A percentile compares a stretch with the other conserved stretches of the same genome.
Conservation (phyloP, 345 rosid species). For the Populus tremula region DNA sequence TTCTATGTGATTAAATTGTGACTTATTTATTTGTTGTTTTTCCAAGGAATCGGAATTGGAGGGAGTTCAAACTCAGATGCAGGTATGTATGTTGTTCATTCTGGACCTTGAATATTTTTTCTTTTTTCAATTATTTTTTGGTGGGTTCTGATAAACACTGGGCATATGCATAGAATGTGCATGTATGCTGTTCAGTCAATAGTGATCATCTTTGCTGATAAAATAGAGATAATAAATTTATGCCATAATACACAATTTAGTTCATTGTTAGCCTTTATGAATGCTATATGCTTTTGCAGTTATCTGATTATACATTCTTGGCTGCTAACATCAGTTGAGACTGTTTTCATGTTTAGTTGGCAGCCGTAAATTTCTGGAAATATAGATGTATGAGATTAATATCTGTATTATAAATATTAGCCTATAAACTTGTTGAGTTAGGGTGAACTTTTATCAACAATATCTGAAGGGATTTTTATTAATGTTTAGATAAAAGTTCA, state of each 20-base stretch:
- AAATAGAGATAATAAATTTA: not conserved
- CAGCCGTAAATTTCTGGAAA: not conserved
- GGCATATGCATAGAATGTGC: not conserved
- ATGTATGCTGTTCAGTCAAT: not conserved
- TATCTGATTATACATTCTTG: not conserved
- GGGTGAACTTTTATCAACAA: not conserved
- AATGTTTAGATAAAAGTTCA: not conserved
- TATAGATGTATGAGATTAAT: not conserved
- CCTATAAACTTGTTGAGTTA: not conserved
- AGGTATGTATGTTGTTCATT: slow-evolving; percentile 39
- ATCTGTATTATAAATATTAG: not conserved
- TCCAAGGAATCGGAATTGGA: slow-evolving; percentile 83
- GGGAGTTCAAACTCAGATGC: slow-evolving; percentile 78
- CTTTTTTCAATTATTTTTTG: not conserved
- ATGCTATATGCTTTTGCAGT: not conserved
- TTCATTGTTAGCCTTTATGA: not conserved
- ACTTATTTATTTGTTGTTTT: not conserved
- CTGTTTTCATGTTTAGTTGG: not conserved
- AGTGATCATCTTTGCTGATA: not conserved
- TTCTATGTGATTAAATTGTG: not conserved
- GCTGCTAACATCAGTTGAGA: not conserved
- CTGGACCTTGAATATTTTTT: not conserved
- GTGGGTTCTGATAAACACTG: slow-evolving; percentile 1
- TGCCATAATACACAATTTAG: not conserved
- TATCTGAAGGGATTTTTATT: not conserved